phyloP scores from a whole-genome alignment of 331 rosid species.

The Rosa hybrid region DNA sequence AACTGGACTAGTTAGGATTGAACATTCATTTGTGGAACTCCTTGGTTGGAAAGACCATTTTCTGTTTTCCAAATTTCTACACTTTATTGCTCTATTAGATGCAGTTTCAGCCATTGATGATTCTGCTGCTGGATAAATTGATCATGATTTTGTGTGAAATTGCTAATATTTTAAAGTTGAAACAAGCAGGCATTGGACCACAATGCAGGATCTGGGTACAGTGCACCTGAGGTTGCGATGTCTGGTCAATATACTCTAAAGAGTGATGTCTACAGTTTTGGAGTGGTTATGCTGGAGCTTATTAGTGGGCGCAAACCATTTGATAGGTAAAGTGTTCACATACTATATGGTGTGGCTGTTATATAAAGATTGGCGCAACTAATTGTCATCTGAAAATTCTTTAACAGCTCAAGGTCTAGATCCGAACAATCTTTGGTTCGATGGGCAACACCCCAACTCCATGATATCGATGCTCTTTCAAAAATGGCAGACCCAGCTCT shows the following conservation, averaged over 20 bases:
- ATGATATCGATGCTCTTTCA: constrained; percentile 90
- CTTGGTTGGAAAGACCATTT: neutral
- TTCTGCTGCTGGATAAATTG: neutral
- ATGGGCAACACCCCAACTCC: constrained; percentile 99
- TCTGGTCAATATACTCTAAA: constrained; percentile 74
- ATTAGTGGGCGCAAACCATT: constrained; percentile 91
- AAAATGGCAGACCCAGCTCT: constrained; percentile 97
- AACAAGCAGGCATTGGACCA: constrained; percentile 62
- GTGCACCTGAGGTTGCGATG: constrained; percentile 88
- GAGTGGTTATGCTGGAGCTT: constrained; percentile 98
- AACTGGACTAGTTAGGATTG: neutral
- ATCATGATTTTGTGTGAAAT: constrained; percentile 1
- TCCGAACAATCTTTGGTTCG: constrained; percentile 89
- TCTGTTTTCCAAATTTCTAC: neutral
- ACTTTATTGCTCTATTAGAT: neutral
- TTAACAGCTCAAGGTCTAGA: constrained; percentile 73
- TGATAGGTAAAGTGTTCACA: constrained; percentile 64
- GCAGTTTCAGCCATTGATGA: neutral
- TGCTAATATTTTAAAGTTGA: constrained; percentile 27
- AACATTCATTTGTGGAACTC: neutral
- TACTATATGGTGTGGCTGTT: neutral
- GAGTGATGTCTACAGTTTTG: constrained; percentile 91
- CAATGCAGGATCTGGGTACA: constrained; percentile 70
- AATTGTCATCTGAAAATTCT: constrained; percentile 22
- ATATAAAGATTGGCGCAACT: constrained; percentile 7